Evolutionary conservation across 2,329 filamentous ascomycete genomes (phyloP).

Genomic region (Monosporascus ibericus): DNA sequence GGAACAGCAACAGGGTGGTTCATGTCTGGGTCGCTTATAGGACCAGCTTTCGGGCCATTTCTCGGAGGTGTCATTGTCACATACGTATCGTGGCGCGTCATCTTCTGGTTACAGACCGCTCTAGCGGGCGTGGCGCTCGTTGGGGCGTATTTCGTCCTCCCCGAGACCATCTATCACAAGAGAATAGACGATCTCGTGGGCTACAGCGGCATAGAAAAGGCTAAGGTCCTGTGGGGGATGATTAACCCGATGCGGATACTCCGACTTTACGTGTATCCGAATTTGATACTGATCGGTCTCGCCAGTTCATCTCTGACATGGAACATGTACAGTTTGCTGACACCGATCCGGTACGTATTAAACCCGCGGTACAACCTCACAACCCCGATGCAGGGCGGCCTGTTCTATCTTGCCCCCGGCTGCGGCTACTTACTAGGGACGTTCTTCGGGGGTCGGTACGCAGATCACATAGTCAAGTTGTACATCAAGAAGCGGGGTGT

Average conservation of each 20-base stretch:
- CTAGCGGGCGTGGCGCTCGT: conserved; percentile 55
- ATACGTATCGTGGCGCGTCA: conserved; percentile 64
- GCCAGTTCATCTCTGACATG: conserved; percentile 61
- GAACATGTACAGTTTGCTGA: conserved; percentile 61
- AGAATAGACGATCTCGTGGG: conserved; percentile 56
- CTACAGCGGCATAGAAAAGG: conserved; percentile 42
- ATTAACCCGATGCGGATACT: conserved; percentile 62
- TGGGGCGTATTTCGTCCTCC: conserved; percentile 59
- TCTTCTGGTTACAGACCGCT: conserved; percentile 72
- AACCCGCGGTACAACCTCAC: conserved; percentile 64
- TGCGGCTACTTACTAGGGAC: conserved; percentile 60
- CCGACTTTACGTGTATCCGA: conserved; percentile 60
- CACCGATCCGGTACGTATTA: conserved; percentile 59
- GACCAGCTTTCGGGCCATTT: conserved; percentile 64
- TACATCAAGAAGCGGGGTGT: conserved; percentile 39
- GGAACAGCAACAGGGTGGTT: conserved; percentile 72
- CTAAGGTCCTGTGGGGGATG: conserved; percentile 52
- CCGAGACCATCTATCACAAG: conserved; percentile 65
- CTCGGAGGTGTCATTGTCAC: conserved; percentile 73
- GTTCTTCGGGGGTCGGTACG: conserved; percentile 53
- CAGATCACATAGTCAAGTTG: conserved; percentile 32
- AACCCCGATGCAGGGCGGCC: conserved; percentile 54
- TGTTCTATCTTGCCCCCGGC: conserved; percentile 66
- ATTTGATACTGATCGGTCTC: conserved; percentile 54
- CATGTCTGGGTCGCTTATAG: conserved; percentile 63